Conservation (phyloP, 2,329 filamentous ascomycete species). For the Pseudophaeomoniella oleicola region DNA sequence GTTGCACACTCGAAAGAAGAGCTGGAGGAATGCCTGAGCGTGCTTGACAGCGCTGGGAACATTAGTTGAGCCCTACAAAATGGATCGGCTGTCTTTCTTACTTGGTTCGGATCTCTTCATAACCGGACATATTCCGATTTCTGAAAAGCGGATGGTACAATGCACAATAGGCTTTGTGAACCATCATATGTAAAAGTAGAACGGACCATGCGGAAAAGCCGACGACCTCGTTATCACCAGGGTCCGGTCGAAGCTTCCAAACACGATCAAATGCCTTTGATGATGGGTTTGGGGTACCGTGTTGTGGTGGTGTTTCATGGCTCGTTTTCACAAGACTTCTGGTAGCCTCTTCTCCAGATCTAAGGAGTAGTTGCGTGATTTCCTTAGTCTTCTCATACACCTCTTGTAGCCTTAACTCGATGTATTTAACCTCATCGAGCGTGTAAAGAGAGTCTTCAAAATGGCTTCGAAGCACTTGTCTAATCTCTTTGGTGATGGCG, state of each 20-base stretch:
- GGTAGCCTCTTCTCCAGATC: not conserved
- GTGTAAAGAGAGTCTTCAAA: slow-evolving; percentile 7
- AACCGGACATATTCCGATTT: slow-evolving; percentile 3
- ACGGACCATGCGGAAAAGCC: slow-evolving; percentile 7
- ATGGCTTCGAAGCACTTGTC: slow-evolving; percentile 6
- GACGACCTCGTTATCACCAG: slow-evolving; percentile 6
- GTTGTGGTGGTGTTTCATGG: not conserved
- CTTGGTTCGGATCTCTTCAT: slow-evolving; percentile 5
- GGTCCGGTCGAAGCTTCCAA: slow-evolving; percentile 6
- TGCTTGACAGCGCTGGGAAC: slow-evolving; percentile 12
- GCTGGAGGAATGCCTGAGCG: slow-evolving; percentile 11
- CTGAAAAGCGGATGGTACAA: slow-evolving; percentile 10
- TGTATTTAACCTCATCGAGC: slow-evolving; percentile 3
- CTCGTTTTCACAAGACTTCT: not conserved
- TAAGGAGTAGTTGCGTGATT: slow-evolving; percentile 3
- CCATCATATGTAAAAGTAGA: slow-evolving; percentile 10
- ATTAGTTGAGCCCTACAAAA: too few relatives aligned
- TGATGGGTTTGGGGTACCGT: not conserved
- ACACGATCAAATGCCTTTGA: slow-evolving; percentile 4
- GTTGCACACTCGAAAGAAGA: slow-evolving; percentile 11
- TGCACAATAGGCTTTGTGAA: slow-evolving; percentile 11
- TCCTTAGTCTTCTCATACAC: slow-evolving; percentile 3
- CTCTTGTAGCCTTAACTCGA: slow-evolving; percentile 3
- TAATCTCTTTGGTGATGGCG: slow-evolving; percentile 8
- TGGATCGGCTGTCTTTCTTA: too few relatives aligned